A percentile compares a stretch with the other conserved stretches of the same genome.
These are phyloP conservation scores for Exophiala phaeomuriformis DNA, from an alignment of 2,329 filamentous ascomycete genomes.

Conservation along the genomic window DNA sequence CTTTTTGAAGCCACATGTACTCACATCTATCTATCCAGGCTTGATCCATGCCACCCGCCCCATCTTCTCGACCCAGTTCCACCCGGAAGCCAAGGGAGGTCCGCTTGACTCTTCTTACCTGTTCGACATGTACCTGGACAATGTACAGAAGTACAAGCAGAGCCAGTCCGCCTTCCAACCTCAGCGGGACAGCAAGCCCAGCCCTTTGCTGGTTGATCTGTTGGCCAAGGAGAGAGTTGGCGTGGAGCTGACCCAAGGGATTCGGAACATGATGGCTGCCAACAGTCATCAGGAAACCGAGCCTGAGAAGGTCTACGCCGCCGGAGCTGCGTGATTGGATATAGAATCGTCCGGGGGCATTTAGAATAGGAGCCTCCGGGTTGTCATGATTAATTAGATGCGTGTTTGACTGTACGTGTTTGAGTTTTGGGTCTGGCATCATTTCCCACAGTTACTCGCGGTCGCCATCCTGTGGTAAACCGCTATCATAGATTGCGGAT, in stretches of 20 bases:
- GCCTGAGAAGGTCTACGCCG: conserved; percentile 22
- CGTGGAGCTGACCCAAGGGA: conserved; percentile 62
- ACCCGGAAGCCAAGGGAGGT: conserved; percentile 95
- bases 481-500: too few species aligned
- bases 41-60: conserved; percentile 94
- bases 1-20: conserved; percentile 9
- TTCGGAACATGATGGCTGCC: conserved; percentile 36
- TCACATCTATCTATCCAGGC: conserved; percentile 35
- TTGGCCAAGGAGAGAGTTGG: conserved; percentile 91
- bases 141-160: conserved; percentile 81
- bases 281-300: conserved; percentile 10
- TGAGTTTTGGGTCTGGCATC: not conserved
- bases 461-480: too few species aligned
- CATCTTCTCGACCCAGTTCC: conserved; percentile 98
- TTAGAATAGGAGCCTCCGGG: not conserved
- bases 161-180: conserved; percentile 62
- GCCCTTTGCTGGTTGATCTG: conserved; percentile 80
- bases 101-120: conserved; percentile 93
- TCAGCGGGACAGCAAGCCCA: conserved; percentile 77
- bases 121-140: conserved; percentile 93
- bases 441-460: too few species aligned
- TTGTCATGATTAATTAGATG: not conserved
- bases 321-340: conserved; percentile 24
- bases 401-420: not conserved
- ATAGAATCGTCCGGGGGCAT: not conserved